These are phyloP conservation scores for Draba incana DNA, from an alignment of 345 rosid genomes.

Conservation along the genomic window DNA sequence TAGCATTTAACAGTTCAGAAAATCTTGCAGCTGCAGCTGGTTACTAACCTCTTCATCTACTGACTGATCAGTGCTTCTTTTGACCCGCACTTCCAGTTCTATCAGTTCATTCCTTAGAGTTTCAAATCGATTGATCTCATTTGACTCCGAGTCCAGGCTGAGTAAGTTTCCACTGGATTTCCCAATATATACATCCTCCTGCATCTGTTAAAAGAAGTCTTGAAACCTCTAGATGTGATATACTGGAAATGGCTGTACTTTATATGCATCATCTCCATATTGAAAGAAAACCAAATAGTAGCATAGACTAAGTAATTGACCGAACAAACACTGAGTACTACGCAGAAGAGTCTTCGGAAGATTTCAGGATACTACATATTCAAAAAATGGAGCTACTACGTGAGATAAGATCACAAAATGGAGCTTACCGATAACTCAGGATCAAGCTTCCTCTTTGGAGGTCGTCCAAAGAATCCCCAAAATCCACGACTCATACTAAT, in stretches of 20 bases:
- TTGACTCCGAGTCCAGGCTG: conserved; percentile 53
- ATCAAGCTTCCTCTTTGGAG: conserved; percentile 49
- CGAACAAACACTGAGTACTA: conserved; percentile 7
- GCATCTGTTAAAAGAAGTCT: conserved; percentile 42
- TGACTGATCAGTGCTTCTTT: conserved; percentile 69
- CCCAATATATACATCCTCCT: conserved; percentile 53
- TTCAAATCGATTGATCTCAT: conserved; percentile 78
- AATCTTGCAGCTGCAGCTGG: conserved; percentile 12
- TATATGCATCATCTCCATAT: conserved; percentile 16
- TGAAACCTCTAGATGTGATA: conserved; percentile 19
- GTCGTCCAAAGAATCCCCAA: conserved; percentile 56
- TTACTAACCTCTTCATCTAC: conserved; percentile 67
- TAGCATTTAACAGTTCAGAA: conserved; percentile 4
- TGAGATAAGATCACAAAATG: conserved; percentile 25
- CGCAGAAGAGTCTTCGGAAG: conserved; percentile 1
- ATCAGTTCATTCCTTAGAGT: conserved; percentile 81
- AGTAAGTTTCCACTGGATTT: conserved; percentile 46
- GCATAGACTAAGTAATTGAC: conserved; percentile 23
- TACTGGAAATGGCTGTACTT: conserved; percentile 21
- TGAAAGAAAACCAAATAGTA: conserved; percentile 17
- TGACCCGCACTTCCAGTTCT: conserved; percentile 88
- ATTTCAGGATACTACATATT: conserved; percentile 22
- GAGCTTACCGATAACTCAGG: conserved; percentile 43
- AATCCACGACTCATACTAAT: conserved; percentile 61
- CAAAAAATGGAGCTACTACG: conserved; percentile 4